Conservation (phyloP, 768 basidiomycete genomes). For the Suillus subluteus region DNA sequence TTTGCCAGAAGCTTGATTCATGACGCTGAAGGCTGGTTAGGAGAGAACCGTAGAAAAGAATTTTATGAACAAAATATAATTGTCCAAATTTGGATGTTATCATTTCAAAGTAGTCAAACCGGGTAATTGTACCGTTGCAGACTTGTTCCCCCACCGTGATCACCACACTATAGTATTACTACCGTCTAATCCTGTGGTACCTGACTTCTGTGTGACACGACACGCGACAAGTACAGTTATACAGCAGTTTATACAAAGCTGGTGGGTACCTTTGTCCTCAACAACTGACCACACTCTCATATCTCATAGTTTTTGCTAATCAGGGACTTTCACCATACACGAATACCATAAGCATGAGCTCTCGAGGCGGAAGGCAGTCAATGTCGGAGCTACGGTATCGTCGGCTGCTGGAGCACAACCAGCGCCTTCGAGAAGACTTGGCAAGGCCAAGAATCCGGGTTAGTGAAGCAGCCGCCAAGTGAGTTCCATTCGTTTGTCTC, state of each 20-base stretch:
- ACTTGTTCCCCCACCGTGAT: constrained; percentile 10
- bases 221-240: neutral
- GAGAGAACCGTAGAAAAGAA: neutral
- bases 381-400: constrained; percentile 84
- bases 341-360: constrained; percentile 49
- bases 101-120: constrained; percentile 8
- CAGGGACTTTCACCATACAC: constrained; percentile 6
- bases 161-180: constrained; percentile 1
- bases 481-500: constrained; percentile 18
- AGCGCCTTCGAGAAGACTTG: constrained; percentile 71
- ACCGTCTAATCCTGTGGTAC: constrained; percentile 6
- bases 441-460: constrained; percentile 71
- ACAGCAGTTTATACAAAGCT: constrained; percentile 7
- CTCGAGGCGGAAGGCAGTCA: constrained; percentile 66
- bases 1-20: neutral
- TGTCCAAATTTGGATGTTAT: constrained; percentile 1
- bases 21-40: neutral
- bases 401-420: constrained; percentile 77
- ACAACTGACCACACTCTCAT: neutral
- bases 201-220: neutral
- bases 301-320: constrained; percentile 14
- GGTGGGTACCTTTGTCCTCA: neutral
- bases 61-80: constrained; percentile 7
- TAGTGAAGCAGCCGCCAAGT: constrained; percentile 74
- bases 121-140: constrained; percentile 9